Conservation (phyloP, 179 eudicot species). For the Amaranthus tricolor region DNA sequence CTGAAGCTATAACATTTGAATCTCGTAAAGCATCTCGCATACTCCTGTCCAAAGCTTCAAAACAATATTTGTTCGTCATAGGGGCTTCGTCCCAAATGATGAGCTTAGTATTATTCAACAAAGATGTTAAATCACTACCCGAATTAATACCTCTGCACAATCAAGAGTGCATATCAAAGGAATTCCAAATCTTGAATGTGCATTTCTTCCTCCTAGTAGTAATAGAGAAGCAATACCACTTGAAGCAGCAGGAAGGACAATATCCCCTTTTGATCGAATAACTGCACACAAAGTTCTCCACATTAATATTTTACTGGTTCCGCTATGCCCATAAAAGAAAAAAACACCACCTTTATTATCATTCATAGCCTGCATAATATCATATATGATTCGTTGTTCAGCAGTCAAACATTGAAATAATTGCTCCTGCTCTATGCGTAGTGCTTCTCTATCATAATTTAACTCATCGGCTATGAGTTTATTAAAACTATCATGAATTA, state of each 20-base stretch:
- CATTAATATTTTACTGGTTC: constrained; percentile 3
- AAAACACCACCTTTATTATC: constrained; percentile 2
- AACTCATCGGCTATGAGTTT: background rate
- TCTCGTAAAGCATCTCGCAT: no score
- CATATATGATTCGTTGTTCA: constrained; percentile 1
- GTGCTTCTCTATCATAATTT: background rate
- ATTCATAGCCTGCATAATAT: no score
- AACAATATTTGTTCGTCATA: no score
- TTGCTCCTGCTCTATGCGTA: background rate
- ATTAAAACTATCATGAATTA: no score
- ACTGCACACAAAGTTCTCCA: background rate
- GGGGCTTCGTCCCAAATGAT: no score
- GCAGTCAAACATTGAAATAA: background rate
- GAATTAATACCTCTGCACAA: background rate
- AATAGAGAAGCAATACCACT: constrained; percentile 10
- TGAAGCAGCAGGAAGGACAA: background rate
- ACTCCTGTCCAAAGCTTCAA: no score
- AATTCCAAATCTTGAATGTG: constrained; percentile 5
- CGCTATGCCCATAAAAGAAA: constrained; percentile 19
- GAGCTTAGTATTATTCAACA: no score
- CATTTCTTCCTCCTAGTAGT: background rate
- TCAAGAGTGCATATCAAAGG: background rate
- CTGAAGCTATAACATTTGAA: no score
- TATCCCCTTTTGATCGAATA: background rate
- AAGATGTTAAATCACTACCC: no score